phyloP scores from a whole-genome alignment of 352 stramenopile genomes.

The Phytophthora colocasiae region DNA sequence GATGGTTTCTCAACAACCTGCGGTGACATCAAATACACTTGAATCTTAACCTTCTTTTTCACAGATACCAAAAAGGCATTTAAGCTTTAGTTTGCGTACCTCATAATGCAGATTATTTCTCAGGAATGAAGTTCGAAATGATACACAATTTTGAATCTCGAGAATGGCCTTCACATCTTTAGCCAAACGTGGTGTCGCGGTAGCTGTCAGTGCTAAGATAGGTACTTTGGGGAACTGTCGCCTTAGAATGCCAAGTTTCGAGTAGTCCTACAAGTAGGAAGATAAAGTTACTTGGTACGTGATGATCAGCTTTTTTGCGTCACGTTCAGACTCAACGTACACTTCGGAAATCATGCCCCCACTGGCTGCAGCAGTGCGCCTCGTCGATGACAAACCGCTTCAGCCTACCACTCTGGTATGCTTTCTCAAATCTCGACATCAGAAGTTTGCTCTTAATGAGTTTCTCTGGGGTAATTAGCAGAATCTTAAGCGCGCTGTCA shows the following conservation, averaged over 20 bases:
- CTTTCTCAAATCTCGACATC: conserved; percentile 92
- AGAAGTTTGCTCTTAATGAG: conserved; percentile 90
- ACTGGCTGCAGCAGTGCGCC: conserved; percentile 86
- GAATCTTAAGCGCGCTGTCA: conserved; percentile 68
- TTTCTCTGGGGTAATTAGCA: conserved; percentile 95
- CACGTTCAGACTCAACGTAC: conserved; percentile 34
- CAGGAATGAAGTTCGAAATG: conserved; percentile 93
- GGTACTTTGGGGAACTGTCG: conserved; percentile 91
- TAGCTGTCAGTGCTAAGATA: conserved; percentile 92
- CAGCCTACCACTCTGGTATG: conserved; percentile 77
- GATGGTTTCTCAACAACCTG: conserved; percentile 59
- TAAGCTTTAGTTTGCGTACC: conserved; percentile 37
- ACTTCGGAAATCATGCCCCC: conserved; percentile 86
- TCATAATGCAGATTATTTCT: conserved; percentile 92
- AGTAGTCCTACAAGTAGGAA: conserved; percentile 80
- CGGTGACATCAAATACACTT: not conserved
- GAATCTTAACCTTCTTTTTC: too few relatives aligned
- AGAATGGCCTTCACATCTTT: conserved; percentile 80
- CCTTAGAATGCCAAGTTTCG: conserved; percentile 92
- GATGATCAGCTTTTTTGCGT: not conserved
- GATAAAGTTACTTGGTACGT: not conserved
- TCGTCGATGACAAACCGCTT: conserved; percentile 95
- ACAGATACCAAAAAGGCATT: too few relatives aligned
- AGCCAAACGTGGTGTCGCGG: conserved; percentile 76
- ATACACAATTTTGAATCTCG: conserved; percentile 74